Evolutionary conservation across 2,329 filamentous ascomycete species (phyloP).

Genomic region (Ilyonectria sp.): DNA sequence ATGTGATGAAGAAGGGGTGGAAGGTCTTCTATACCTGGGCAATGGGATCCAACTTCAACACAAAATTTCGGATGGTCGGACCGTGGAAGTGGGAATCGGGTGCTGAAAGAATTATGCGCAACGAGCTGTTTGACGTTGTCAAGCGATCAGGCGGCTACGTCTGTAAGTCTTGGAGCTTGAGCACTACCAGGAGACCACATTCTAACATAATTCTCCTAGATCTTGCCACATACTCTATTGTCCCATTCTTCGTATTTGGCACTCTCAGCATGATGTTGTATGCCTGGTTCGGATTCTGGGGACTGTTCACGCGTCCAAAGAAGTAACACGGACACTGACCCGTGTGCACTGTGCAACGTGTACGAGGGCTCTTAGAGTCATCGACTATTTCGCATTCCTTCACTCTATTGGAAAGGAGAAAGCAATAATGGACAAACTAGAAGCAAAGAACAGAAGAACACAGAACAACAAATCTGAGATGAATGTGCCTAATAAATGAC

Average conservation of each 20-base stretch:
- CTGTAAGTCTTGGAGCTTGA: constrained; percentile 50
- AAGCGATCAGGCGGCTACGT: constrained; percentile 54
- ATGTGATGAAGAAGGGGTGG: constrained; percentile 54
- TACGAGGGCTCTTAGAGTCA: background rate
- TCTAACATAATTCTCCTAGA: constrained; percentile 46
- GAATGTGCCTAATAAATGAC: background rate
- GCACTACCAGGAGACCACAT: rapidly evolving
- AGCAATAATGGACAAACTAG: background rate
- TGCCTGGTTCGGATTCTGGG: constrained; percentile 33
- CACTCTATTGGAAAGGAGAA: background rate
- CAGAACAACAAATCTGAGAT: background rate
- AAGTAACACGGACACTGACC: background rate
- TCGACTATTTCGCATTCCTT: background rate
- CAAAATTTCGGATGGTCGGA: constrained; percentile 63
- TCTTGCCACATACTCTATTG: constrained; percentile 54
- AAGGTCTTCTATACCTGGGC: constrained; percentile 62
- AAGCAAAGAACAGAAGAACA: background rate
- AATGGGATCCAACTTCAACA: constrained; percentile 64
- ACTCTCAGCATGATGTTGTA: constrained; percentile 50
- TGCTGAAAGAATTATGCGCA: constrained; percentile 57
- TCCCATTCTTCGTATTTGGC: constrained; percentile 56
- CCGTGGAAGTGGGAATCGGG: constrained; percentile 59
- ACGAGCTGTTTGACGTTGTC: constrained; percentile 59
- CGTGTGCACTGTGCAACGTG: too few relatives aligned
- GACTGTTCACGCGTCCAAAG: constrained; percentile 16